These are phyloP conservation scores for Citrus cavaleriei DNA, from an alignment of 345 rosid genomes.

Conservation along the genomic window DNA sequence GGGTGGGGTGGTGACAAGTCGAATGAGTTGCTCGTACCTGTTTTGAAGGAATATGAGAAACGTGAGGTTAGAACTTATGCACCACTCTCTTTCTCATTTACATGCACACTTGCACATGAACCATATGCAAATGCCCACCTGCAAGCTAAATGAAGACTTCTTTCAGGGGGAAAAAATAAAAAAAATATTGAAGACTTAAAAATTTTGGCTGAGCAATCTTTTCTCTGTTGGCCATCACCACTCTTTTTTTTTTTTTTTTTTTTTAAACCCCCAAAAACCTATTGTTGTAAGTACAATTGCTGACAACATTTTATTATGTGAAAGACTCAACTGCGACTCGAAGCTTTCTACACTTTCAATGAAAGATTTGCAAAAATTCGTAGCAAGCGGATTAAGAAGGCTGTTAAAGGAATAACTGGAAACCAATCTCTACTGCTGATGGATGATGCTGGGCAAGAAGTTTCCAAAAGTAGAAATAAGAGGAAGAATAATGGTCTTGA, in stretches of 20 bases:
- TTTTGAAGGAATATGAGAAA: conserved; percentile 84
- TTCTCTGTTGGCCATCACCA: neutral
- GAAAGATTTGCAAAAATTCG: conserved; percentile 96
- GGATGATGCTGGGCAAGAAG: conserved; percentile 40
- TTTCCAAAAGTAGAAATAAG: conserved; percentile 38
- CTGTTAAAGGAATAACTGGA: conserved; percentile 84
- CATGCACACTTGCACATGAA: neutral
- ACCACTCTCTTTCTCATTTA: neutral
- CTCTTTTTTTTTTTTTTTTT: neutral
- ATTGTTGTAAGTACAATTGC: conserved; percentile 11
- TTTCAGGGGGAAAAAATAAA: too few relatives aligned
- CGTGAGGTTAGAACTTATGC: conserved; percentile 55
- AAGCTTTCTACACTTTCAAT: conserved; percentile 92
- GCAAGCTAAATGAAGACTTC: neutral
- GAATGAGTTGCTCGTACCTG: conserved; percentile 79
- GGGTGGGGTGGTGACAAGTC: conserved; percentile 83
- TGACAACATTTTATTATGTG: conserved; percentile 22
- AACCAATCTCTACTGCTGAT: conserved; percentile 36
- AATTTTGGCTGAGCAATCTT: neutral
- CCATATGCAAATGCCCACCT: neutral
- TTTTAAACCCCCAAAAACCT: too few relatives aligned
- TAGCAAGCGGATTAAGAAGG: conserved; percentile 84
- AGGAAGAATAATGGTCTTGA: conserved; percentile 20
- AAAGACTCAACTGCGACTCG: conserved; percentile 91
- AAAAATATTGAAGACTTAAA: too few relatives aligned